These are phyloP conservation scores for Corinectria fuckeliana DNA, from an alignment of 2,329 filamentous ascomycete species.

Conservation along the genomic window DNA sequence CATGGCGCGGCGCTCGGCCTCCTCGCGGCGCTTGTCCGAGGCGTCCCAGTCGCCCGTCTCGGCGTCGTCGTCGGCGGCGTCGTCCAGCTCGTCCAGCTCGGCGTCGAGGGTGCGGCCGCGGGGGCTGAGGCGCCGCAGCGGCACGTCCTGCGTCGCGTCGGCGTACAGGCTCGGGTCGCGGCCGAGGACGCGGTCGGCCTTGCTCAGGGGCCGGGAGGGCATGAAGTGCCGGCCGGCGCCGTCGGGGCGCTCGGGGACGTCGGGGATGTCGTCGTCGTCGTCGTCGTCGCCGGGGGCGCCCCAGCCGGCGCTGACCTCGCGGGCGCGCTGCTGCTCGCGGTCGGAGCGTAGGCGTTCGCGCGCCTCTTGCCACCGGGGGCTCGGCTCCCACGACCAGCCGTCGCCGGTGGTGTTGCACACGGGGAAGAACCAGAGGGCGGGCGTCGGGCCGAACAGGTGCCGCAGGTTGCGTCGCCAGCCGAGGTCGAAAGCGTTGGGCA, in stretches of 20 bases:
- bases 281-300: constrained; percentile 50
- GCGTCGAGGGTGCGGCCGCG: constrained; percentile 53
- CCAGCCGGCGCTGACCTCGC: constrained; percentile 74
- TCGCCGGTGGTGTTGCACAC: constrained; percentile 87
- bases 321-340: constrained; percentile 64
- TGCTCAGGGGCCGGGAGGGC: constrained; percentile 51
- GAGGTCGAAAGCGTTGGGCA: constrained; percentile 93
- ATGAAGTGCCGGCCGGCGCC: constrained; percentile 45
- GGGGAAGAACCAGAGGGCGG: constrained; percentile 78
- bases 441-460: constrained; percentile 80
- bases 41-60: constrained; percentile 46
- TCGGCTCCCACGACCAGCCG: constrained; percentile 94
- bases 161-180: constrained; percentile 63
- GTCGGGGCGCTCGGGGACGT: constrained; percentile 32
- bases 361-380: constrained; percentile 76
- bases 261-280: constrained; percentile 30
- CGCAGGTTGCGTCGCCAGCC: constrained; percentile 80
- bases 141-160: constrained; percentile 53
- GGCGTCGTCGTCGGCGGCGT: constrained; percentile 46
- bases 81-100: constrained; percentile 50
- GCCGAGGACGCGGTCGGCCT: constrained; percentile 65
- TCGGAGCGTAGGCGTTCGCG: constrained; percentile 67
- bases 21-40: constrained; percentile 44
- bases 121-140: constrained; percentile 56
- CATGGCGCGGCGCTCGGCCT: constrained; percentile 55